Evolutionary conservation across 2,329 filamentous ascomycete species (phyloP).

Genomic region (Pseudogymnoascus sp.): DNA sequence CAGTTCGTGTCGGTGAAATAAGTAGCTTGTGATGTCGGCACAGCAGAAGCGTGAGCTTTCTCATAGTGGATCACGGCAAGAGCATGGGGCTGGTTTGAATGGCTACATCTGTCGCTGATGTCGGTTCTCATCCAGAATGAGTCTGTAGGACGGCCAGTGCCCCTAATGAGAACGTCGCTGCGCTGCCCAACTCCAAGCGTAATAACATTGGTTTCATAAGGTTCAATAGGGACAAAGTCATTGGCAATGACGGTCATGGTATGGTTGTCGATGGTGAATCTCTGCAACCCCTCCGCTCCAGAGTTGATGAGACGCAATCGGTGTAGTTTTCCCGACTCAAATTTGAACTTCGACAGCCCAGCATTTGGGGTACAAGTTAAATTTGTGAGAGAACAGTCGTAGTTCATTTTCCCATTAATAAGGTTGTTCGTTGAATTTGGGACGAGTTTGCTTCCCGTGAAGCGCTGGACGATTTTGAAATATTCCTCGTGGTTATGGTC

Average conservation of each 20-base stretch:
- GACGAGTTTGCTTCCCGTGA: background rate
- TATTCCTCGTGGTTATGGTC: background rate
- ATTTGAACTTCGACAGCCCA: constrained; percentile 33
- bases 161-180: constrained; percentile 38
- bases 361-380: constrained; percentile 18
- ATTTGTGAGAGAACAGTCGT: constrained; percentile 16
- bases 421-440: constrained; percentile 23
- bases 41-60: constrained; percentile 42
- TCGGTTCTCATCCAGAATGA: constrained; percentile 13
- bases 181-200: constrained; percentile 50
- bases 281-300: constrained; percentile 40
- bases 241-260: constrained; percentile 62
- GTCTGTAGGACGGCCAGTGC: background rate
- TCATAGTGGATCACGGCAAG: constrained; percentile 62
- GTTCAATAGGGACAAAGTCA: constrained; percentile 52
- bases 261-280: constrained; percentile 43
- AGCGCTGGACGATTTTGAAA: background rate
- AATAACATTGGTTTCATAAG: constrained; percentile 41
- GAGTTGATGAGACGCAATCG: constrained; percentile 44
- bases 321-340: constrained; percentile 39
- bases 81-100: constrained; percentile 44
- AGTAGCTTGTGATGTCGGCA: constrained; percentile 41
- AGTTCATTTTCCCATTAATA: constrained; percentile 31
- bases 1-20: background rate
- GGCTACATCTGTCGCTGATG: constrained; percentile 42